phyloP scores from a whole-genome alignment of 306 rosid species.

The Cucurbita maxima region DNA sequence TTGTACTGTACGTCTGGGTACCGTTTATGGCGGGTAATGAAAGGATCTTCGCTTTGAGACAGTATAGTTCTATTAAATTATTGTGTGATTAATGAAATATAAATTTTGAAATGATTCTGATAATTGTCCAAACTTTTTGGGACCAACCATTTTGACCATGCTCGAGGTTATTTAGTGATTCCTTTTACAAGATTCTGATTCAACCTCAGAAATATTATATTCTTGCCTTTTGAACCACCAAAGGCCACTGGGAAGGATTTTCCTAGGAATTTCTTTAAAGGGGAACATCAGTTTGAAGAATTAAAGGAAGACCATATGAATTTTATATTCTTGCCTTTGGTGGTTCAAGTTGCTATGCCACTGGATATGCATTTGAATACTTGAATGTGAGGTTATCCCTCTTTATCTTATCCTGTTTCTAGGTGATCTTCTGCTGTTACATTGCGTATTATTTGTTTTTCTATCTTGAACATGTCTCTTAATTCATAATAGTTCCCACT shows the following conservation, averaged over 20 bases:
- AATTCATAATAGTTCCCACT: neutral
- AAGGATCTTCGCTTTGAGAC: neutral
- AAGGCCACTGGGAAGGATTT: no score
- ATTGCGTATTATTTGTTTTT: neutral
- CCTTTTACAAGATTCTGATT: neutral
- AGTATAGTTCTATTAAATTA: neutral
- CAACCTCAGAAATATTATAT: neutral
- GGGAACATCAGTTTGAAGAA: neutral
- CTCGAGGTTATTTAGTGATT: neutral
- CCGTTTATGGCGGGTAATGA: neutral
- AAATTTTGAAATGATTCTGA: neutral
- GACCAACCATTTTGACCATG: neutral
- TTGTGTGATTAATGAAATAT: neutral
- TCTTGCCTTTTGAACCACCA: no score
- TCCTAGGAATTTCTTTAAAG: neutral
- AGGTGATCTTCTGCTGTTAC: neutral
- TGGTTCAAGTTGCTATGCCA: neutral
- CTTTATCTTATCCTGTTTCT: neutral
- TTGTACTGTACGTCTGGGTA: neutral
- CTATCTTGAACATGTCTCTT: neutral
- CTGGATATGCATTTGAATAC: neutral
- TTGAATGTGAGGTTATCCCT: neutral
- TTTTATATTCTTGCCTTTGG: neutral
- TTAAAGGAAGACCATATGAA: neutral
- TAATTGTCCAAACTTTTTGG: neutral